A percentile compares a stretch with the other conserved stretches of the same genome.
These are phyloP conservation scores for Chalaropsis ovoidea DNA, from an alignment of 2,329 filamentous ascomycete species.

Conservation along the genomic window DNA sequence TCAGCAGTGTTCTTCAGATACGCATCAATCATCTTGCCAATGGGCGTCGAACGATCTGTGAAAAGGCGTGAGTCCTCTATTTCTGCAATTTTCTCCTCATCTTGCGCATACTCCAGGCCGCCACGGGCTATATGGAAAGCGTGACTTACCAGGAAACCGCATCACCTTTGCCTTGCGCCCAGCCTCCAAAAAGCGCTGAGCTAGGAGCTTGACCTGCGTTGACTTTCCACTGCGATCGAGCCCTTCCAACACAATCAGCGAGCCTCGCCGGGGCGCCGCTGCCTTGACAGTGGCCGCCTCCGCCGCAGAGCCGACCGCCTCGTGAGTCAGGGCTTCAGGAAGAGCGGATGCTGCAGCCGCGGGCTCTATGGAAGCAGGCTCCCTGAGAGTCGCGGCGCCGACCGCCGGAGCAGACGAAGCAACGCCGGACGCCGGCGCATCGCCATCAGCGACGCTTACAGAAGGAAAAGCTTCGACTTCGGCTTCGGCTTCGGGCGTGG, in stretches of 20 bases:
- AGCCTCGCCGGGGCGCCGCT: slow-evolving; percentile 42
- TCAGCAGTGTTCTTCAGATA: slow-evolving; percentile 65
- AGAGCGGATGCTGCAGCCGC: background rate
- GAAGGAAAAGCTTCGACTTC: slow-evolving; percentile 1
- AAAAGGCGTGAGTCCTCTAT: background rate
- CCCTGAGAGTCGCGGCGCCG: background rate
- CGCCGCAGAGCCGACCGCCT: background rate
- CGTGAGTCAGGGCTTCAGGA: background rate
- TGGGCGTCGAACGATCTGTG: slow-evolving; percentile 68
- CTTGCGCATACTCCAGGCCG: background rate
- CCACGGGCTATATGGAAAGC: background rate
- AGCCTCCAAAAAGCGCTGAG: slow-evolving; percentile 42
- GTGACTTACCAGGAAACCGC: slow-evolving; percentile 46
- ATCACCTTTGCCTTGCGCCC: slow-evolving; percentile 44
- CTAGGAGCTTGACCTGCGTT: slow-evolving; percentile 68
- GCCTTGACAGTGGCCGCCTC: slow-evolving; percentile 20
- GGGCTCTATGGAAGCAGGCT: background rate
- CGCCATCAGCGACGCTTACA: background rate
- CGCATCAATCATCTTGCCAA: slow-evolving; percentile 74
- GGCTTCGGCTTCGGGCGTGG: background rate
- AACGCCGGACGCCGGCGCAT: background rate
- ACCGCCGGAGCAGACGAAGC: background rate
- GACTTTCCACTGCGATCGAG: slow-evolving; percentile 87
- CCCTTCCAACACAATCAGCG: slow-evolving; percentile 76
- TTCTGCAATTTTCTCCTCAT: slow-evolving; percentile 5